Conservation (phyloP, 164 flowering plant genomes). For the Dillenia suffruticosa region DNA sequence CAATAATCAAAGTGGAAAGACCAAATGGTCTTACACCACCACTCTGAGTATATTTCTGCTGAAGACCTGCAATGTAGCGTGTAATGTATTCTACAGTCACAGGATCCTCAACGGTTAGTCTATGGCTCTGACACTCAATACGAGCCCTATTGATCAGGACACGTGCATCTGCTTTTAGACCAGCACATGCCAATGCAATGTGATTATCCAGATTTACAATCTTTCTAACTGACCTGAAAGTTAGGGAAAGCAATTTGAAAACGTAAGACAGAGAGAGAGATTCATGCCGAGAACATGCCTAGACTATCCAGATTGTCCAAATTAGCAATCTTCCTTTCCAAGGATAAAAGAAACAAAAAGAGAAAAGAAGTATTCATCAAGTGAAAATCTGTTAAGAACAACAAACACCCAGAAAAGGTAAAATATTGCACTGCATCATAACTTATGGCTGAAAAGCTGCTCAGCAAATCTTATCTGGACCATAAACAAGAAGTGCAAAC, state of each 20-base stretch:
- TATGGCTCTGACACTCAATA: conserved; percentile 94
- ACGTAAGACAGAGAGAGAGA: neutral
- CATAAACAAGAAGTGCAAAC: too few species aligned
- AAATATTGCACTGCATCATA: too few species aligned
- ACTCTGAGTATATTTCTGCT: conserved; percentile 97
- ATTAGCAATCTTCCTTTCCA: too few species aligned
- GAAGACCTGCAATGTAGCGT: conserved; percentile 95
- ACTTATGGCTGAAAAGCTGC: too few species aligned
- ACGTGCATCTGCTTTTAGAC: conserved; percentile 97
- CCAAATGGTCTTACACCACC: conserved; percentile 99
- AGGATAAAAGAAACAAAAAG: too few species aligned
- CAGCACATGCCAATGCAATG: conserved; percentile 96
- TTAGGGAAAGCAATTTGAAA: conserved; percentile 3
- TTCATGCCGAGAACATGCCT: too few species aligned
- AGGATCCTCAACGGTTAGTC: conserved; percentile 95
- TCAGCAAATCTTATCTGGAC: too few species aligned
- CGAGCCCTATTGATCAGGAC: conserved; percentile 88
- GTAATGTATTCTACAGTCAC: conserved; percentile 96
- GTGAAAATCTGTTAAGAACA: too few species aligned
- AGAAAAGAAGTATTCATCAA: too few species aligned
- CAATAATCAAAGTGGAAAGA: conserved; percentile 88
- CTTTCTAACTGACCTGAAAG: conserved; percentile 75
- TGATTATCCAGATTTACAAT: conserved; percentile 89
- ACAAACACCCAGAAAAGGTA: too few species aligned
- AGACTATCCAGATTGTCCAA: too few species aligned